These are phyloP conservation scores for Graphilbum sp. DNA, from an alignment of 2,329 filamentous ascomycete genomes.

Conservation along the genomic window DNA sequence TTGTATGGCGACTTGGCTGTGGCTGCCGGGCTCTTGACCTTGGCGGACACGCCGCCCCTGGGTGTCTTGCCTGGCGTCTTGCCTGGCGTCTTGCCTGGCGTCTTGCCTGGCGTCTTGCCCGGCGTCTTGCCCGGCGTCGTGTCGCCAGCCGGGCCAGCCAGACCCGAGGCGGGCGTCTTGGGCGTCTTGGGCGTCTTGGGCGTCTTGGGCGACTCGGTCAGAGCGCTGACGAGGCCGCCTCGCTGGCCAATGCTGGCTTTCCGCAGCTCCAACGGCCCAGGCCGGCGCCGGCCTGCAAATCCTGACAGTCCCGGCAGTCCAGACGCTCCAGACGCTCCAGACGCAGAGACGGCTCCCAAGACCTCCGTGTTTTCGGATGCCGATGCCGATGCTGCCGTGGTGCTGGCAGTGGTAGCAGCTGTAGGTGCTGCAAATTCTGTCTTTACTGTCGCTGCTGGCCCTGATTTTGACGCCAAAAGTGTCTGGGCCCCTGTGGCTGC, in stretches of 20 bases:
- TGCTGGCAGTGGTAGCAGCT: not conserved
- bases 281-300: not conserved
- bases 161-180: too few relatives aligned
- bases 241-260: too few relatives aligned
- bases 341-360: not conserved
- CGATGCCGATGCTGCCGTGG: not conserved
- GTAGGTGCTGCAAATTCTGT: not conserved
- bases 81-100: not conserved
- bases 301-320: not conserved
- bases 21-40: too few relatives aligned
- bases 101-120: slow-evolving; percentile 9
- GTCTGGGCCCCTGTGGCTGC: not conserved
- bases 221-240: too few relatives aligned
- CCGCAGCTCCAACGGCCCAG: not conserved
- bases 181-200: not conserved
- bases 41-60: too few relatives aligned
- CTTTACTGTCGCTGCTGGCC: not conserved
- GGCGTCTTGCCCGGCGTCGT: not conserved
- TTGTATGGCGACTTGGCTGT: too few relatives aligned
- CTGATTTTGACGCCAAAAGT: too few relatives aligned
- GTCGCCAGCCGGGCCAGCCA: too few relatives aligned
- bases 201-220: too few relatives aligned
- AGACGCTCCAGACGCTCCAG: not conserved
- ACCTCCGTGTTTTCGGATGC: not conserved
- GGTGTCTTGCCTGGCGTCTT: too few relatives aligned